Evolutionary conservation across 23 red algal species (phyloP), one percentile per base, ranked within the genome.

Genomic region (Gracilaria gracilis): DNA sequence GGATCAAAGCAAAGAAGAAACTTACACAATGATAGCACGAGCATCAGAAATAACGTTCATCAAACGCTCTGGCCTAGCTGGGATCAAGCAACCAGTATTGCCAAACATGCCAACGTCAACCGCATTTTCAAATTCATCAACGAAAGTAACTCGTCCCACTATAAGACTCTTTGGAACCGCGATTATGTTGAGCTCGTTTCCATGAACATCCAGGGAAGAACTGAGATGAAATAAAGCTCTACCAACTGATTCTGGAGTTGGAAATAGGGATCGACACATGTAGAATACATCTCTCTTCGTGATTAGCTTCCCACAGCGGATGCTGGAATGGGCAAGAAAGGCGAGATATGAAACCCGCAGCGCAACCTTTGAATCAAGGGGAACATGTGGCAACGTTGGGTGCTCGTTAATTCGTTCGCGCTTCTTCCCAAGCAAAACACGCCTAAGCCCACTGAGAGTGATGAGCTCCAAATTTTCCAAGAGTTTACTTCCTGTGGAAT

Each of bases 281-380:
- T 94, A 94, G 70, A 80, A 87, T 14, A 94, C 35, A 79, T 94
- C 91, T 48, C 91, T 71, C 69, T 94, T 94, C 14, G 91, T 94
- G 23, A 84, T 11, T n/a, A 90, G 62, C 34, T 49, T 77, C 25
- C 59, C 29, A 25, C 36, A 44, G 42, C 48, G 24, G 33, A 90
- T 79, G 34, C 40, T 59, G 21, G 21, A 34, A 72, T 80, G 64
- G 13, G 87, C 47, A 17, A 90, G 40, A 66, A 57, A 90, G 39
- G 73, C 72, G 28, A 90, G 13, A 47, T 90, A 90, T 21, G 76
- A 48, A 61, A 90, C 35, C 5, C 87, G 74, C 21, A 90, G 36
- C 27, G 51, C 65, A 49, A 50, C 21, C 35, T 35, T 85, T 33
- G 23, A 61, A 17, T 65, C 23, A 40, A 50, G 81, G 16, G 61